A percentile compares a stretch with the other conserved stretches of the same genome.
These are phyloP conservation scores for Stramenopiles sp. DNA, from an alignment of 352 stramenopile species.

Conservation along the genomic window DNA sequence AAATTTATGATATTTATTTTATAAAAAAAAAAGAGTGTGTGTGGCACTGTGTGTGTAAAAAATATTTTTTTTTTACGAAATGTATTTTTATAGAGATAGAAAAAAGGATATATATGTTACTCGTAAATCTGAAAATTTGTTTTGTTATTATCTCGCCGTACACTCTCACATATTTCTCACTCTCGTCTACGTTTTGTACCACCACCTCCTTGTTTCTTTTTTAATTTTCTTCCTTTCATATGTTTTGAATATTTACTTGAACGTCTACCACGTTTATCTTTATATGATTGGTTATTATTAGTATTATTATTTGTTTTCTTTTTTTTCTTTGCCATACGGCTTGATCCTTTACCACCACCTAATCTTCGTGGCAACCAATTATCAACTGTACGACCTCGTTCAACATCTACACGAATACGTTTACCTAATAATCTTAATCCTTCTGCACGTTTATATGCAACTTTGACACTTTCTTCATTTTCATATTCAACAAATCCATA, in stretches of 20 bases:
- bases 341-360: conserved; percentile 73
- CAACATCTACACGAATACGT: conserved; percentile 89
- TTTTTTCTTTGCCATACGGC: conserved; percentile 28
- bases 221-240: not conserved
- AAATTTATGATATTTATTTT: too few species aligned
- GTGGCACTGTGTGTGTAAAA: too few species aligned
- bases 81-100: too few species aligned
- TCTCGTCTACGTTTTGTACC: not conserved
- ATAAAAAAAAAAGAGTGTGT: too few species aligned
- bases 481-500: conserved; percentile 98
- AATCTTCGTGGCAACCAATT: conserved; percentile 84
- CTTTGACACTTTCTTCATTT: conserved; percentile 44
- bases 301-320: not conserved
- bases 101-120: too few species aligned
- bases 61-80: too few species aligned
- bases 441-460: conserved; percentile 50
- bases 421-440: conserved; percentile 85
- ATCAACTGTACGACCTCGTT: conserved; percentile 83
- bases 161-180: too few species aligned
- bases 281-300: not conserved
- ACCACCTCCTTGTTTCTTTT: not conserved
- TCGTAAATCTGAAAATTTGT: too few species aligned
- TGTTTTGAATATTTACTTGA: not conserved
- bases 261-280: not conserved
- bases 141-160: too few species aligned